These are phyloP conservation scores for Kazachstania sp. DNA, from an alignment of 1,139 yeast genomes.

Conservation along the genomic window DNA sequence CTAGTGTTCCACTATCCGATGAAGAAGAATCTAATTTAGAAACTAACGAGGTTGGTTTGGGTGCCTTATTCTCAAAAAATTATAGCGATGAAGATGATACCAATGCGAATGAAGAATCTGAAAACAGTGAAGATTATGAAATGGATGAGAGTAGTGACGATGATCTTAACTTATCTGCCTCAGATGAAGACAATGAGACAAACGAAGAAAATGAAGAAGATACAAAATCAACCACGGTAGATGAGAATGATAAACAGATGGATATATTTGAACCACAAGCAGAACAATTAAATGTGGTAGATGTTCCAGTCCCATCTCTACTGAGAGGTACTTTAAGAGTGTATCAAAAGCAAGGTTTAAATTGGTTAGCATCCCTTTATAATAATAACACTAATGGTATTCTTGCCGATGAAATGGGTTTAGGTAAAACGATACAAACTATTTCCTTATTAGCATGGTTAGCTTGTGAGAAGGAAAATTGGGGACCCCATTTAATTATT, in stretches of 20 bases:
- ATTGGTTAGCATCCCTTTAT: slow-evolving; percentile 93
- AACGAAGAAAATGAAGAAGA: not conserved
- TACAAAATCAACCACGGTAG: slow-evolving; percentile 5
- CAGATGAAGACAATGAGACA: not conserved
- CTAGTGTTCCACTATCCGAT: not conserved
- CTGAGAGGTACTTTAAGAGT: slow-evolving; percentile 78
- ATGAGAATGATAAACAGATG: slow-evolving; percentile 10
- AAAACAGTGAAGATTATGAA: slow-evolving; percentile 18
- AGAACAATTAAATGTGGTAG: slow-evolving; percentile 47
- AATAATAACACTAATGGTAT: slow-evolving; percentile 93
- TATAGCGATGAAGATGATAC: slow-evolving; percentile 9
- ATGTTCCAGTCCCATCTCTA: slow-evolving; percentile 65
- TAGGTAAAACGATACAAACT: slow-evolving; percentile 96
- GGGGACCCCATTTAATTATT: slow-evolving; percentile 97
- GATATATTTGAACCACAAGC: slow-evolving; percentile 21
- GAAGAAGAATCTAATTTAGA: not conserved
- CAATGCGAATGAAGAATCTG: slow-evolving; percentile 7
- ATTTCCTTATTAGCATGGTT: slow-evolving; percentile 77
- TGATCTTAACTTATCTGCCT: not conserved
- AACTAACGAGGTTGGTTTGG: not conserved
- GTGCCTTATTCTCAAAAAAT: slow-evolving; percentile 1
- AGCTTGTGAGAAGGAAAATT: slow-evolving; percentile 85
- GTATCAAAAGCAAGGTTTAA: slow-evolving; percentile 92
- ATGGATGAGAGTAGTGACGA: not conserved
- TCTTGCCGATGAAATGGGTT: slow-evolving; percentile 97